Percentiles rank a stretch among this genome's conserved stretches.
Evolutionary conservation across 306 rosid species (phyloP).

Genomic region (Citrullus mucosospermus): DNA sequence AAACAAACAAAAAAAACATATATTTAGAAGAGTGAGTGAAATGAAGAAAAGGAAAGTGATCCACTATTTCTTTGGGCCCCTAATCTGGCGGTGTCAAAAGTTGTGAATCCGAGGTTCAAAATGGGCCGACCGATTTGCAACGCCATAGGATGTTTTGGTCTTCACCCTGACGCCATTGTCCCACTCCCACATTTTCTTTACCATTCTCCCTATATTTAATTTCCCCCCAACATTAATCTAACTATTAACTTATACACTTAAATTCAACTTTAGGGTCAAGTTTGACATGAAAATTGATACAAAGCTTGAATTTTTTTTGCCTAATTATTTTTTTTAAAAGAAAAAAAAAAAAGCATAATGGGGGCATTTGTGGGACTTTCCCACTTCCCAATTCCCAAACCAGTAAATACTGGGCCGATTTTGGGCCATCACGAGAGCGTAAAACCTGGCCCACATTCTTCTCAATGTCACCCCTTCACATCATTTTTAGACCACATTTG

Average conservation of each 20-base stretch:
- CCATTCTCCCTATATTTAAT: neutral
- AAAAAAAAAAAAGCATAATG: no score
- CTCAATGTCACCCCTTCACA: neutral
- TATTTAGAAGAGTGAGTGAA: neutral
- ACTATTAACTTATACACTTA: no score
- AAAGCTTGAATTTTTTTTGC: no score
- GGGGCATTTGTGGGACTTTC: neutral
- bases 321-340: no score
- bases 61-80: neutral
- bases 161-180: neutral
- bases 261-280: no score
- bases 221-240: neutral
- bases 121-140: neutral
- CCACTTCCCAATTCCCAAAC: neutral
- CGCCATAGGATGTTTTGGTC: slow-evolving; percentile 1
- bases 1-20: no score
- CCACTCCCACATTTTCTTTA: neutral
- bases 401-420: neutral
- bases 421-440: neutral
- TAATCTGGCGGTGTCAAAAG: neutral
- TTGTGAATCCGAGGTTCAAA: neutral
- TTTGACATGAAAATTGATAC: no score
- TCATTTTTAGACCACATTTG: neutral
- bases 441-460: neutral
- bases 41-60: neutral